phyloP scores from a whole-genome alignment of 495 filamentous ascomycete genomes.

The Cenococcum geophilum region DNA sequence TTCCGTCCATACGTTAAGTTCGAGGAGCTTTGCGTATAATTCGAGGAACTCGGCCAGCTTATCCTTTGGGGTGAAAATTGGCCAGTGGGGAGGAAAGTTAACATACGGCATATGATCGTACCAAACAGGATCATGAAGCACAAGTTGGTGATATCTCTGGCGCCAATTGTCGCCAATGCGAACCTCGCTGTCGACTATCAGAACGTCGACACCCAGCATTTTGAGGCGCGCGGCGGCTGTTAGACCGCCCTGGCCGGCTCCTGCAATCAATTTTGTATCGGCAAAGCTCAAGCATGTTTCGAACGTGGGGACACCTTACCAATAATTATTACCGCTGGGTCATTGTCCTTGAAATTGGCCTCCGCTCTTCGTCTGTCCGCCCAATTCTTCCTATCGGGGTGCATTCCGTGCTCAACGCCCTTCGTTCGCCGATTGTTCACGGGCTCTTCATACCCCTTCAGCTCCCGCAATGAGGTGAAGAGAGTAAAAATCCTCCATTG shows the following conservation, averaged over 20 bases:
- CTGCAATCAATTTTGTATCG: too few species aligned
- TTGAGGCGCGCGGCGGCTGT: constrained; percentile 64
- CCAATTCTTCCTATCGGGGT: too few species aligned
- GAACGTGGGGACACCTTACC: too few species aligned
- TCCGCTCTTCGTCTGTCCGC: too few species aligned
- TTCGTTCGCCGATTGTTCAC: too few species aligned
- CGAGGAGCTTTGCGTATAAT: constrained; percentile 62
- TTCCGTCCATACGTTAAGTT: constrained; percentile 78
- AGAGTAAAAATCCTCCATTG: too few species aligned
- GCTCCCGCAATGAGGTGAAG: too few species aligned
- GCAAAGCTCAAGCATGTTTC: too few species aligned
- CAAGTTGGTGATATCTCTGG: constrained; percentile 54
- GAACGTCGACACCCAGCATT: constrained; percentile 56
- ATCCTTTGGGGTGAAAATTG: constrained; percentile 57
- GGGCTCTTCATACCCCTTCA: too few species aligned
- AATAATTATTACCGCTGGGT: too few species aligned
- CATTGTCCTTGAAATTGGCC: too few species aligned
- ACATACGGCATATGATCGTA: constrained; percentile 73
- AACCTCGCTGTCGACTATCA: constrained; percentile 62
- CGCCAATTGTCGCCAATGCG: constrained; percentile 74
- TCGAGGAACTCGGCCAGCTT: constrained; percentile 77
- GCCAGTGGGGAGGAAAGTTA: constrained; percentile 62
- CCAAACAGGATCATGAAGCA: constrained; percentile 72
- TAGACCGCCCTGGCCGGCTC: constrained; percentile 51
- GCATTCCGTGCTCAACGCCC: too few species aligned